Conservation (phyloP, 2,329 filamentous ascomycete genomes). For the Bertia moriformis region DNA sequence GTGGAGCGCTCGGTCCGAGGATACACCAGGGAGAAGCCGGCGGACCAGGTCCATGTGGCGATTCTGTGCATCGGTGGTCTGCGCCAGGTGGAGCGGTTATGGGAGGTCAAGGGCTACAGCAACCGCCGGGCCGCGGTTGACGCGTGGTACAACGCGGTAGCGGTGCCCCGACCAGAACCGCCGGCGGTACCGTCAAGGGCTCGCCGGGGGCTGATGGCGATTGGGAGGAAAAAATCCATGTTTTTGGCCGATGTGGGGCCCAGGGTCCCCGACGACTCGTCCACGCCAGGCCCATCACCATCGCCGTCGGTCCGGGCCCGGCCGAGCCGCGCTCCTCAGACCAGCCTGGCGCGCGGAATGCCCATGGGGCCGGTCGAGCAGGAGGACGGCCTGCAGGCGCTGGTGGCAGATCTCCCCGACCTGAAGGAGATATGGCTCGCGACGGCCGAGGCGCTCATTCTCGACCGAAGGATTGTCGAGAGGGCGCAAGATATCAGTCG, state of each 20-base stretch:
- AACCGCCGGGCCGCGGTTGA: conserved; percentile 42
- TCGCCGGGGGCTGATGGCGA: conserved; percentile 32
- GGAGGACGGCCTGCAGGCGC: conserved; percentile 29
- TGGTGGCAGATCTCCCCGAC: conserved; percentile 39
- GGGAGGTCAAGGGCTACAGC: conserved; percentile 55
- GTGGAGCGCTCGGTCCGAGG: conserved; percentile 48
- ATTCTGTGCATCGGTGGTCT: conserved; percentile 46
- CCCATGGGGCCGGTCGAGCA: conserved; percentile 43
- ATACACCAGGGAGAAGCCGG: conserved; percentile 45
- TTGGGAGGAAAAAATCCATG: conserved; percentile 44
- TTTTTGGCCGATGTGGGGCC: not conserved
- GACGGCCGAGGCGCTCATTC: conserved; percentile 46
- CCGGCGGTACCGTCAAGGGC: conserved; percentile 27
- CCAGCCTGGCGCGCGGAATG: conserved; percentile 43
- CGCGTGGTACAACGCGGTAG: conserved; percentile 38
- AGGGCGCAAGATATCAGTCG: conserved; percentile 45
- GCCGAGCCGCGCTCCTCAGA: conserved; percentile 36
- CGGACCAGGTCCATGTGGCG: conserved; percentile 47
- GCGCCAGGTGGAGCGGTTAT: conserved; percentile 46
- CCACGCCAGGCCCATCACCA: conserved; percentile 11
- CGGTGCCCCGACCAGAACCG: conserved; percentile 26
- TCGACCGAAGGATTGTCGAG: conserved; percentile 42
- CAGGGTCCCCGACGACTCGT: not conserved
- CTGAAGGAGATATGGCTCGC: conserved; percentile 47
- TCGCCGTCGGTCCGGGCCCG: conserved; percentile 16